phyloP scores from a whole-genome alignment of 257 asterid genomes.

The Paulownia fortunei region DNA sequence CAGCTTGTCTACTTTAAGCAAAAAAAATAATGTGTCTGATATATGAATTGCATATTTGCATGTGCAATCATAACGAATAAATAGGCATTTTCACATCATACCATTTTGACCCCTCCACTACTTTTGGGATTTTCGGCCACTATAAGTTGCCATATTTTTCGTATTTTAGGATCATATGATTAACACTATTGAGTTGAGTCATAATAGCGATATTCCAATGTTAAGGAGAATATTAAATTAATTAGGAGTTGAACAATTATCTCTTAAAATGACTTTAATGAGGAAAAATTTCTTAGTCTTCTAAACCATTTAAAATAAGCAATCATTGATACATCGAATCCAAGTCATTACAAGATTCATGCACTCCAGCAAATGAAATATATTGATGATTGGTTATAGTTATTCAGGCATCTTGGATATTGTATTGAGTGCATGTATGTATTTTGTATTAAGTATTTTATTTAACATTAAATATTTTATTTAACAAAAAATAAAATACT shows the following conservation, averaged over 20 bases:
- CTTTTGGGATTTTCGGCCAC: not conserved
- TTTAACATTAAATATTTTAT: too few species aligned
- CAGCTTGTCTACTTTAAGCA: not conserved
- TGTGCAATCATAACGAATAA: conserved; percentile 28
- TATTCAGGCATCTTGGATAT: too few species aligned
- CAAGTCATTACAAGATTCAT: conserved; percentile 17
- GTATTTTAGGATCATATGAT: not conserved
- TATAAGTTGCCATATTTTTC: not conserved
- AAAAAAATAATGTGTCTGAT: not conserved
- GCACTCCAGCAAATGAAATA: conserved; percentile 11
- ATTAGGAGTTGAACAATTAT: too few species aligned
- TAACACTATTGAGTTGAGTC: not conserved
- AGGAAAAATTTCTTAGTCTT: not conserved
- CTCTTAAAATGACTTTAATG: too few species aligned
- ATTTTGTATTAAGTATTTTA: too few species aligned
- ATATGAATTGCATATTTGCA: conserved; percentile 12
- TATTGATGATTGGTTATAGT: too few species aligned
- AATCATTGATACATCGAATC: conserved; percentile 13
- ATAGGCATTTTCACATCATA: conserved; percentile 8
- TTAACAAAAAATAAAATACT: too few species aligned
- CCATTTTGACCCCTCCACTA: not conserved
- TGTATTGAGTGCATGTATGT: too few species aligned
- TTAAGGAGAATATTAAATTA: not conserved
- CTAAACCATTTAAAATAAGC: not conserved
- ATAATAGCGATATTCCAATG: too few species aligned